A percentile compares a stretch with the other conserved stretches of the same genome.
These are phyloP conservation scores for Cryptococcus neoformans DNA, from an alignment of 1,284 basidiomycete species.

Conservation along the genomic window DNA sequence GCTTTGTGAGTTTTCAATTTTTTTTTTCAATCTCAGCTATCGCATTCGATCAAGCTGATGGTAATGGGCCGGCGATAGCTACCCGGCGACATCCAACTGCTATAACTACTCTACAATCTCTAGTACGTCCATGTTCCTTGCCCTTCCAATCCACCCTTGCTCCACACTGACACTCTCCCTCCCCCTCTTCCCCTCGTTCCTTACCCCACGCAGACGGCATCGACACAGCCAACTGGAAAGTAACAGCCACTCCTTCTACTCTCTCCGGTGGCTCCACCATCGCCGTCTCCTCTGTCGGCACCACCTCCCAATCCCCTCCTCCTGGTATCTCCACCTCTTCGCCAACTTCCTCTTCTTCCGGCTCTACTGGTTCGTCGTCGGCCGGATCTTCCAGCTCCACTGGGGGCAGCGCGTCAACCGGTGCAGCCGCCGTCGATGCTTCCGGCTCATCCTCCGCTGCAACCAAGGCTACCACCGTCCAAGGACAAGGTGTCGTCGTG, in stretches of 20 bases:
- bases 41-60: background rate
- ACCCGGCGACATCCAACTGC: slow-evolving; percentile 47
- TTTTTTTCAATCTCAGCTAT: background rate
- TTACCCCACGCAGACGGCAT: slow-evolving; percentile 26
- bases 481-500: slow-evolving; percentile 2
- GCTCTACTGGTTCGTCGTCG: background rate
- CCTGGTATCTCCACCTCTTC: slow-evolving; percentile 11
- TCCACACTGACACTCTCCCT: background rate
- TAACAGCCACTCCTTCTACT: slow-evolving; percentile 30
- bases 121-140: slow-evolving; percentile 10
- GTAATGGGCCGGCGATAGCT: slow-evolving; percentile 13
- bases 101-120: slow-evolving; percentile 46
- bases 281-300: slow-evolving; percentile 15
- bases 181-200: background rate
- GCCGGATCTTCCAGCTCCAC: background rate
- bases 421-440: background rate
- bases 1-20: slow-evolving; percentile 20
- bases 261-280: slow-evolving; percentile 22
- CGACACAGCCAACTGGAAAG: slow-evolving; percentile 34
- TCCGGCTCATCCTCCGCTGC: background rate
- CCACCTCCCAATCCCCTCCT: slow-evolving; percentile 23
- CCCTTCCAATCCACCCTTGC: background rate
- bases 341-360: slow-evolving; percentile 6
- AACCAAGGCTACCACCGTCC: background rate
- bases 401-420: background rate